phyloP scores from a whole-genome alignment of 192 early-diverging fungal species.

The Pilaira anomala region DNA sequence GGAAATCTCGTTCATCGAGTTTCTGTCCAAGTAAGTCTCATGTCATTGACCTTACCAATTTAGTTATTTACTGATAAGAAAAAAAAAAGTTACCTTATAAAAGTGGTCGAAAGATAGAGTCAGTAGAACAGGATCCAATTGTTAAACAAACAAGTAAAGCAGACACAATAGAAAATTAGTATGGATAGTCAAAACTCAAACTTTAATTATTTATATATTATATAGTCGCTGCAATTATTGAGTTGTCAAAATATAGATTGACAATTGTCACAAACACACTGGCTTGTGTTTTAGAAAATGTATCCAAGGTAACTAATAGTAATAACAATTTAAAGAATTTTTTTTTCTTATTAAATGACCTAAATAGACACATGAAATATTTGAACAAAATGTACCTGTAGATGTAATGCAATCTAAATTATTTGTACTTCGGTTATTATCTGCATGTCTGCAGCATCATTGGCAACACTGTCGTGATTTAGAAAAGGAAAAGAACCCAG shows the following conservation, averaged over 20 bases:
- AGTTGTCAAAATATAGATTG: constrained; percentile 69
- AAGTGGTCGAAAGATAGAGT: constrained; percentile 54
- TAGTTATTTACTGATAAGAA: too few species aligned
- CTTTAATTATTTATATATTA: neutral
- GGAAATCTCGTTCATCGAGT: constrained; percentile 19
- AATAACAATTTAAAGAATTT: neutral
- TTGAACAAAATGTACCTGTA: constrained; percentile 50
- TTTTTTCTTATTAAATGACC: neutral
- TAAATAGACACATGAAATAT: constrained; percentile 18
- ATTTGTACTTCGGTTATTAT: constrained; percentile 77
- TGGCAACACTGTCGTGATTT: constrained; percentile 66
- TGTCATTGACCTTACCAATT: neutral
- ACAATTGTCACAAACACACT: constrained; percentile 63
- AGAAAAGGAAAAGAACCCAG: neutral
- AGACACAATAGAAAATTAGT: neutral
- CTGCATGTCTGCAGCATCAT: constrained; percentile 78
- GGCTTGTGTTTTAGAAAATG: constrained; percentile 65
- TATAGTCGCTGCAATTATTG: constrained; percentile 64
- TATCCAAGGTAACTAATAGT: constrained; percentile 52
- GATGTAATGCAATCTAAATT: constrained; percentile 78
- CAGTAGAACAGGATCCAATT: constrained; percentile 66
- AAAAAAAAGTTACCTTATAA: constrained; percentile 70
- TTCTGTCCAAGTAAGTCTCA: constrained; percentile 10
- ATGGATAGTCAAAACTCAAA: too few species aligned
- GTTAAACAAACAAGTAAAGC: constrained; percentile 52